A percentile compares a stretch with the other conserved stretches of the same genome.
Evolutionary conservation across 495 filamentous ascomycete species (phyloP).

Genomic region (Aspergillus olivimuriae): DNA sequence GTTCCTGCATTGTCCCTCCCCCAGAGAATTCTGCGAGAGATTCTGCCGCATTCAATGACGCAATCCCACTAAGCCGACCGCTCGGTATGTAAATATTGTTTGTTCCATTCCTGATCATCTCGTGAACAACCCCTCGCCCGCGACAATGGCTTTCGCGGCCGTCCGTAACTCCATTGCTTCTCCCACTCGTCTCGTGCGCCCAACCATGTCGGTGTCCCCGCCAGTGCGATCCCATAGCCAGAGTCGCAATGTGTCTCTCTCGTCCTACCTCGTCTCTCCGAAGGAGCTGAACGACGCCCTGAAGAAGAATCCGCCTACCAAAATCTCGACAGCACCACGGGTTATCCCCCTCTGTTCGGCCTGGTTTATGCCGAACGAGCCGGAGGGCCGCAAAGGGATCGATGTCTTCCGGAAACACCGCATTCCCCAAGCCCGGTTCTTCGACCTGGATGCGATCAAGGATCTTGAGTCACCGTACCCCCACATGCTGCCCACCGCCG

Average conservation of each 20-base stretch:
- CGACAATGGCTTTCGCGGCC: conserved; percentile 33
- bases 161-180: conserved; percentile 27
- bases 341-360: conserved; percentile 84
- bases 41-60: conserved; percentile 8
- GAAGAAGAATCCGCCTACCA: conserved; percentile 64
- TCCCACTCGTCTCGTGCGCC: conserved; percentile 24
- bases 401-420: conserved; percentile 68
- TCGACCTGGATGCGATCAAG: conserved; percentile 86
- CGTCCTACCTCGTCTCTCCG: conserved; percentile 79
- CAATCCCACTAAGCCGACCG: conserved; percentile 5
- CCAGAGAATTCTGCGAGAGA: neutral
- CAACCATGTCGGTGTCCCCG: conserved; percentile 26
- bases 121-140: conserved; percentile 4
- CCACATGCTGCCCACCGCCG: conserved; percentile 86
- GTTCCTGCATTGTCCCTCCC: neutral
- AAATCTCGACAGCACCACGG: conserved; percentile 69
- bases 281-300: conserved; percentile 73
- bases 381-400: conserved; percentile 63
- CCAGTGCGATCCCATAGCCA: conserved; percentile 21
- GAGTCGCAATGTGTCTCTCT: conserved; percentile 48
- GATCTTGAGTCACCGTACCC: conserved; percentile 85
- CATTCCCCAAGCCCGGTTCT: conserved; percentile 89
- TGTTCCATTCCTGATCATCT: conserved; percentile 1
- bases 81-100: conserved; percentile 23
- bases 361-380: conserved; percentile 95